phyloP scores from a whole-genome alignment of 805 yeast genomes.

The Yarrowia osloensis region DNA sequence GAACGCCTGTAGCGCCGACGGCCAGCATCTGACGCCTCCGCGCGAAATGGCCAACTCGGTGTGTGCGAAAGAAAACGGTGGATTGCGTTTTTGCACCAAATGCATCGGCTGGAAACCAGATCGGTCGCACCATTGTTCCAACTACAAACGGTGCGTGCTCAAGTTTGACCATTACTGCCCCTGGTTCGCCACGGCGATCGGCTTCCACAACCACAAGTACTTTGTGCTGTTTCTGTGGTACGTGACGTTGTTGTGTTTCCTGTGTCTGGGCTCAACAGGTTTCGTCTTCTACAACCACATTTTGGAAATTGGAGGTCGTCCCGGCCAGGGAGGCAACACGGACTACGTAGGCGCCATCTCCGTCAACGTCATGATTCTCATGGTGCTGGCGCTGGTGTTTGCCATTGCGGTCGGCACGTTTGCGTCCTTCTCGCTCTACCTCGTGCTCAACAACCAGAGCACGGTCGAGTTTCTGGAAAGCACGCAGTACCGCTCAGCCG shows the following conservation, averaged over 20 bases:
- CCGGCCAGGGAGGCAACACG: background rate
- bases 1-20: background rate
- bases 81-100: conserved; percentile 45
- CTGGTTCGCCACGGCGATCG: conserved; percentile 90
- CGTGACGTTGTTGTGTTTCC: conserved; percentile 50
- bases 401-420: conserved; percentile 61
- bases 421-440: conserved; percentile 50
- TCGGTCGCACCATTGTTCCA: conserved; percentile 48
- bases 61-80: conserved; percentile 47
- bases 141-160: conserved; percentile 46
- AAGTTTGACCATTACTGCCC: conserved; percentile 76
- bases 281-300: conserved; percentile 34
- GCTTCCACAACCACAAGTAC: conserved; percentile 74
- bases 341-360: conserved; percentile 48
- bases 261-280: conserved; percentile 41
- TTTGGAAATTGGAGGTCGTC: conserved; percentile 33
- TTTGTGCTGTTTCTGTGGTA: conserved; percentile 73
- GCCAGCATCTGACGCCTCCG: conserved; percentile 17
- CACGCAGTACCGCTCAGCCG: conserved; percentile 42
- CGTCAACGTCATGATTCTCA: conserved; percentile 60
- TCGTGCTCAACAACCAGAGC: conserved; percentile 65
- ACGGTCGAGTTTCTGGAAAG: conserved; percentile 69
- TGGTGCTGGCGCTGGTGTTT: conserved; percentile 56
- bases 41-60: conserved; percentile 11
- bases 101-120: conserved; percentile 50